A percentile compares a stretch with the other conserved stretches of the same genome.
Evolutionary conservation across 139 green algal genomes (phyloP).

Genomic region (Deuterostichococcus epilithicus): DNA sequence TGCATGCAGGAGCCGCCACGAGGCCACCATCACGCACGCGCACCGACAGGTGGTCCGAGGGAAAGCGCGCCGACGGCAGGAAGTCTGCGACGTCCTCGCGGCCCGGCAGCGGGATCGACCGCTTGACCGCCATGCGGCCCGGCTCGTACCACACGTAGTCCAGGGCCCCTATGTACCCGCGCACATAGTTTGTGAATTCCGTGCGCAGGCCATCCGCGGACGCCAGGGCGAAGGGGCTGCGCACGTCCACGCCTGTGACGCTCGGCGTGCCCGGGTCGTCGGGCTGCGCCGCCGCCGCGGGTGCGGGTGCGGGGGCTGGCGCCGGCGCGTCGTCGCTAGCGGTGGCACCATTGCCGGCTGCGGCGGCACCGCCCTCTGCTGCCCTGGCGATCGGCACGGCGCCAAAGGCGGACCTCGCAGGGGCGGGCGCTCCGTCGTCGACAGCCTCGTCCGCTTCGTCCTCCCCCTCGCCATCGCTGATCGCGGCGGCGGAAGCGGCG

Average conservation of each 20-base stretch:
- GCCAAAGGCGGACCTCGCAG: conserved; percentile 1
- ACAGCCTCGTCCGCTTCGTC: conserved; percentile 31
- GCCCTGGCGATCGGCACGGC: neutral
- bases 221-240: conserved; percentile 41
- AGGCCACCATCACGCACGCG: neutral
- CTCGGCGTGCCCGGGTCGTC: neutral
- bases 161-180: conserved; percentile 76
- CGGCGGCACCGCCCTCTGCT: too few species aligned
- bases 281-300: neutral
- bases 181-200: conserved; percentile 83
- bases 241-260: conserved; percentile 49
- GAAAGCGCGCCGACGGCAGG: conserved; percentile 68
- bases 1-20: too few species aligned
- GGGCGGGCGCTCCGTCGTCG: neutral
- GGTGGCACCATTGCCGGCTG: neutral
- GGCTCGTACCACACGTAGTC: conserved; percentile 74
- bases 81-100: conserved; percentile 50
- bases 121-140: conserved; percentile 21
- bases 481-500: neutral
- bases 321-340: conserved; percentile 1
- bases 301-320: too few species aligned
- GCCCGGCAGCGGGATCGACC: conserved; percentile 43
- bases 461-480: conserved; percentile 19
- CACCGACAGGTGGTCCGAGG: conserved; percentile 84
- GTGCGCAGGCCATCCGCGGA: conserved; percentile 56